phyloP scores from a whole-genome alignment of 129 eudicot genomes.

The Cynara cardunculus region DNA sequence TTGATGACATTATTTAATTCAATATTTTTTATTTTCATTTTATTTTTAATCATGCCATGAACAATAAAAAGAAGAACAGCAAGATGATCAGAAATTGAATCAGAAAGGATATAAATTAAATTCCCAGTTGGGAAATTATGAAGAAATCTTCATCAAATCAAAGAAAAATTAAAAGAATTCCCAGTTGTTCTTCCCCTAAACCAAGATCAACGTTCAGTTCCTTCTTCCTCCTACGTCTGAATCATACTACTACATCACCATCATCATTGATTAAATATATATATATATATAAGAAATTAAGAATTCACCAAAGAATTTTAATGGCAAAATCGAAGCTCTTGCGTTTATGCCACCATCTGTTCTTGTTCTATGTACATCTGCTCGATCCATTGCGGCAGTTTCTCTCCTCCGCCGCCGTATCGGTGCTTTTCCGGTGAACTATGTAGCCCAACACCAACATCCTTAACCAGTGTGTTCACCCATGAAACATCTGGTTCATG shows the following conservation, averaged over 20 bases:
- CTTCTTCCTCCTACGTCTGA: conserved; percentile 12
- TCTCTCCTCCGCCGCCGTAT: conserved; percentile 26
- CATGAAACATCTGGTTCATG: conserved; percentile 70
- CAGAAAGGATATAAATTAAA: conserved; percentile 1
- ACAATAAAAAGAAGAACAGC: not conserved
- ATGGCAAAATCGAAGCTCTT: conserved; percentile 19
- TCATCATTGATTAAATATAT: not conserved
- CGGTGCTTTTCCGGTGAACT: conserved; percentile 29
- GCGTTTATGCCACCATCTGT: conserved; percentile 68
- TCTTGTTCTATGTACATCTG: conserved; percentile 89
- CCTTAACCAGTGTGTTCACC: conserved; percentile 71
- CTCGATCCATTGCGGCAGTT: conserved; percentile 69
- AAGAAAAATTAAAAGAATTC: conserved; percentile 28
- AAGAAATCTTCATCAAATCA: conserved; percentile 15
- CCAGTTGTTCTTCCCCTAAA: conserved; percentile 14
- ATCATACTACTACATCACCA: conserved; percentile 1
- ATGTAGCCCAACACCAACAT: conserved; percentile 41
- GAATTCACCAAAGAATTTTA: conserved; percentile 14
- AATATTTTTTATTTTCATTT: too few species aligned
- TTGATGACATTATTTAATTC: not conserved
- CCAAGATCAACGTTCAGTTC: conserved; percentile 6
- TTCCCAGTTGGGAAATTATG: conserved; percentile 33
- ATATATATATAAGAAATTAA: not conserved
- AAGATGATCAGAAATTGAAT: not conserved
- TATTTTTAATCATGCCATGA: too few species aligned